Conservation (phyloP, 2,329 filamentous ascomycete species). For the Phyllosticta citriasiana region DNA sequence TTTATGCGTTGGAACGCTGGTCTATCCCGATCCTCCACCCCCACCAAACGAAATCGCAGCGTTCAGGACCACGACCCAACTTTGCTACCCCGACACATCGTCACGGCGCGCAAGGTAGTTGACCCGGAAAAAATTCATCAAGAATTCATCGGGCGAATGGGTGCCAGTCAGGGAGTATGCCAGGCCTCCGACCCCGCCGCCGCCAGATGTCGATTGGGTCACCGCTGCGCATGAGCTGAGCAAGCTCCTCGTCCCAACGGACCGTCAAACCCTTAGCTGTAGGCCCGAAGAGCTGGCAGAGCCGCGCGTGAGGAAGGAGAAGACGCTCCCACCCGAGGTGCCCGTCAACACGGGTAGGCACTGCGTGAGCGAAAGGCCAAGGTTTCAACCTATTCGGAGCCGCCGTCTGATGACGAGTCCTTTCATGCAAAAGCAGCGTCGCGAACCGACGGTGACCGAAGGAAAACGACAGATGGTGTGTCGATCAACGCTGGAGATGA, state of each 20-base stretch:
- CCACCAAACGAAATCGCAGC: conserved; percentile 53
- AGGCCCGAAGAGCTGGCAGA: conserved; percentile 64
- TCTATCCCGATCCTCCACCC: conserved; percentile 23
- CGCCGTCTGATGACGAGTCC: conserved; percentile 32
- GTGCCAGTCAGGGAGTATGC: conserved; percentile 17
- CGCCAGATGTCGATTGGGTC: conserved; percentile 77
- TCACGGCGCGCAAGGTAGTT: conserved; percentile 70
- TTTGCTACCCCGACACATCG: conserved; percentile 79
- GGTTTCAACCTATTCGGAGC: conserved; percentile 40
- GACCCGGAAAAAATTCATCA: conserved; percentile 51
- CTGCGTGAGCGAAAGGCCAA: conserved; percentile 59
- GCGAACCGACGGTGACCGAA: conserved; percentile 17
- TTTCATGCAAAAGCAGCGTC: conserved; percentile 17
- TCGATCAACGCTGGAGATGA: neutral
- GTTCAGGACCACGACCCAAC: conserved; percentile 51
- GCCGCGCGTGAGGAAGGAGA: conserved; percentile 50
- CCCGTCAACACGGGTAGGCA: conserved; percentile 46
- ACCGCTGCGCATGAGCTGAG: conserved; percentile 74
- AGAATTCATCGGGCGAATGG: conserved; percentile 49
- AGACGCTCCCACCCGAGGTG: conserved; percentile 21
- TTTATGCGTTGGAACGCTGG: conserved; percentile 25
- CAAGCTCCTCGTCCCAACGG: conserved; percentile 67
- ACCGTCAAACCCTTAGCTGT: conserved; percentile 66
- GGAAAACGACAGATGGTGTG: conserved; percentile 27
- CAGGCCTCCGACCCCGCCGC: conserved; percentile 51